These are phyloP conservation scores for Metschnikowia proteae DNA, from an alignment of 805 yeast genomes.

Conservation along the genomic window DNA sequence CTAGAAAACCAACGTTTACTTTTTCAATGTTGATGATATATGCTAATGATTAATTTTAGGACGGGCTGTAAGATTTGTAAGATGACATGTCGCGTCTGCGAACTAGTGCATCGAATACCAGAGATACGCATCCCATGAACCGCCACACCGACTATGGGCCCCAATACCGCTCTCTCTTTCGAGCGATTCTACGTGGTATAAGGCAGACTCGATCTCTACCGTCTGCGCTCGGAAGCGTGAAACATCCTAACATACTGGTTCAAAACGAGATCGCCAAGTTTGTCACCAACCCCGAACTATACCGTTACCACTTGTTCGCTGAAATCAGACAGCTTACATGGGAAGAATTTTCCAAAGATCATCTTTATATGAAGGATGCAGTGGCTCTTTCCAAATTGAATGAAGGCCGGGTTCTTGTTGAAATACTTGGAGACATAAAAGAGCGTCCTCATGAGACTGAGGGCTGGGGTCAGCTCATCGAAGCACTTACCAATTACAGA, in stretches of 20 bases:
- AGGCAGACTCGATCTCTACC: not conserved
- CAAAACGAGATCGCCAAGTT: conserved; percentile 11
- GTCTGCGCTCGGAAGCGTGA: not conserved
- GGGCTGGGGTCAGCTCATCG: conserved; percentile 14
- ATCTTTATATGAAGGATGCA: conserved; percentile 4
- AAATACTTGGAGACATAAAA: conserved; percentile 7
- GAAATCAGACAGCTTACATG: conserved; percentile 18
- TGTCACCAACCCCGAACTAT: conserved; percentile 11
- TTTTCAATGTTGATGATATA: not conserved
- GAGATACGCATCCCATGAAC: not conserved
- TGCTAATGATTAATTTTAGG: too few species aligned
- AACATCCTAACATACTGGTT: not conserved
- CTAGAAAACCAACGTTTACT: not conserved
- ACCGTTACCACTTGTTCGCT: conserved; percentile 15
- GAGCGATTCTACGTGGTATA: conserved; percentile 15
- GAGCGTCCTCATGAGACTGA: conserved; percentile 4
- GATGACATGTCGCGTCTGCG: not conserved
- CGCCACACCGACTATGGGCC: not conserved
- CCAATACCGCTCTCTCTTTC: conserved; percentile 13
- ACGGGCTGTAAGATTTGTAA: too few species aligned
- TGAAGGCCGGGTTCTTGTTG: conserved; percentile 14
- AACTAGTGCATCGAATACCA: not conserved
- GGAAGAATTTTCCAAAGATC: conserved; percentile 16
- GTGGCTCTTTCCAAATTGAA: conserved; percentile 5
- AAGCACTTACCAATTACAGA: conserved; percentile 16